These are phyloP conservation scores for Phytopythium vexans DNA, from an alignment of 352 stramenopile species.

Conservation along the genomic window DNA sequence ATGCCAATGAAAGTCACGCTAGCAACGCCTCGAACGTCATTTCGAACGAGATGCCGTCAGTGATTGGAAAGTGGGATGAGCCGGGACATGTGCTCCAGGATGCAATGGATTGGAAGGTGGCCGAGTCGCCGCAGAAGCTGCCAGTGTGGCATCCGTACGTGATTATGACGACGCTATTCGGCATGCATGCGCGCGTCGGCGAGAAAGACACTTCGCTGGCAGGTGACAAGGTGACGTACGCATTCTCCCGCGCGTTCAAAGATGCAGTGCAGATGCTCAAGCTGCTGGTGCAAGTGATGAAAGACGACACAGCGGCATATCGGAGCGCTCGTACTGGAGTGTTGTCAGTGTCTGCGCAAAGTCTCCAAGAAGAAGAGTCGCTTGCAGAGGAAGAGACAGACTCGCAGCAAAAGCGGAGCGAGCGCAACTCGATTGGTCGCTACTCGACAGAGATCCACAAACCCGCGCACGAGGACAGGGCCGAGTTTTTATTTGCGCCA, in stretches of 20 bases:
- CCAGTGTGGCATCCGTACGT: slow-evolving; percentile 85
- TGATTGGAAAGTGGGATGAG: slow-evolving; percentile 82
- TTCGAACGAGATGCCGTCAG: slow-evolving; percentile 76
- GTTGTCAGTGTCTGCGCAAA: slow-evolving; percentile 40
- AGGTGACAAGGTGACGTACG: slow-evolving; percentile 51
- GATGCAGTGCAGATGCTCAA: slow-evolving; percentile 86
- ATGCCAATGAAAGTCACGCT: neutral
- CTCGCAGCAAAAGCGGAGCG: slow-evolving; percentile 13
- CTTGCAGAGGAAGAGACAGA: neutral
- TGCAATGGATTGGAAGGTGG: slow-evolving; percentile 79
- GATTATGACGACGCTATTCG: slow-evolving; percentile 79
- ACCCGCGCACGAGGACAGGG: slow-evolving; percentile 59
- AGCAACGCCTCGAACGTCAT: slow-evolving; percentile 7
- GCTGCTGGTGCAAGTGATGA: slow-evolving; percentile 64
- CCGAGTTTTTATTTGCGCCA: slow-evolving; percentile 64
- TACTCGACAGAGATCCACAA: slow-evolving; percentile 70
- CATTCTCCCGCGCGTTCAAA: slow-evolving; percentile 71
- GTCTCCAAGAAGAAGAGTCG: neutral
- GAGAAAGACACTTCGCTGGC: slow-evolving; percentile 73
- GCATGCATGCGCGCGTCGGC: slow-evolving; percentile 78
- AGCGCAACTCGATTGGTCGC: slow-evolving; percentile 53
- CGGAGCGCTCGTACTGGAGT: slow-evolving; percentile 59
- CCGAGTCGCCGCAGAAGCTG: slow-evolving; percentile 64
- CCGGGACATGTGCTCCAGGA: slow-evolving; percentile 61
- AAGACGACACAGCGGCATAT: slow-evolving; percentile 56